Evolutionary conservation across 2,329 filamentous ascomycete species (phyloP).

Genomic region (Paraphaeosphaeria sporulosa): DNA sequence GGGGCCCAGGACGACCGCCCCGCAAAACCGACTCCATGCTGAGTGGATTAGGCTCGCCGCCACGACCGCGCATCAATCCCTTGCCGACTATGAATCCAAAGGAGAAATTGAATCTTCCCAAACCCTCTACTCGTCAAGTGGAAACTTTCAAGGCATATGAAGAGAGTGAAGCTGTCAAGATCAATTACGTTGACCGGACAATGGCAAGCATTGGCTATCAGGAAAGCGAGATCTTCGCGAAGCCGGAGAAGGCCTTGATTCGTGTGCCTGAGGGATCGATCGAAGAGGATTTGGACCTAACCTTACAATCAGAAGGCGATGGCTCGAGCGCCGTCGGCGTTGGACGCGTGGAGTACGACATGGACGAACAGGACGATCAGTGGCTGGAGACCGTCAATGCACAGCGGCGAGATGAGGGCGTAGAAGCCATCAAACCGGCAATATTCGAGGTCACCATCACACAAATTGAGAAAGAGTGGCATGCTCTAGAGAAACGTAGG

Average conservation of each 20-base stretch:
- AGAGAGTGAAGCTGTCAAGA: slow-evolving; percentile 82
- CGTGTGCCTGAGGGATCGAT: slow-evolving; percentile 68
- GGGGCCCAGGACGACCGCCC: slow-evolving; percentile 71
- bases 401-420: slow-evolving; percentile 74
- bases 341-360: slow-evolving; percentile 95
- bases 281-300: slow-evolving; percentile 69
- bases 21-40: slow-evolving; percentile 68
- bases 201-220: slow-evolving; percentile 98
- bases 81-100: slow-evolving; percentile 81
- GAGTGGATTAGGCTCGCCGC: slow-evolving; percentile 65
- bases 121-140: slow-evolving; percentile 77
- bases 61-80: slow-evolving; percentile 73
- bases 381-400: slow-evolving; percentile 89
- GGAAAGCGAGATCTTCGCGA: slow-evolving; percentile 87
- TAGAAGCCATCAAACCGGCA: slow-evolving; percentile 87
- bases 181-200: slow-evolving; percentile 91
- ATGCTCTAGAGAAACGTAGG: slow-evolving; percentile 85
- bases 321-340: slow-evolving; percentile 60
- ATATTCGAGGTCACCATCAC: slow-evolving; percentile 98
- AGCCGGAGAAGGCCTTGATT: slow-evolving; percentile 75
- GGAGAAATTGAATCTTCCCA: slow-evolving; percentile 79
- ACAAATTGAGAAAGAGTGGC: slow-evolving; percentile 99
- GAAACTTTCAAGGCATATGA: slow-evolving; percentile 83
- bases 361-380: slow-evolving; percentile 98
- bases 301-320: slow-evolving; percentile 67